Evolutionary conservation across 805 yeast species (phyloP).

Genomic region (Wickerhamomyces sydowiorum): DNA sequence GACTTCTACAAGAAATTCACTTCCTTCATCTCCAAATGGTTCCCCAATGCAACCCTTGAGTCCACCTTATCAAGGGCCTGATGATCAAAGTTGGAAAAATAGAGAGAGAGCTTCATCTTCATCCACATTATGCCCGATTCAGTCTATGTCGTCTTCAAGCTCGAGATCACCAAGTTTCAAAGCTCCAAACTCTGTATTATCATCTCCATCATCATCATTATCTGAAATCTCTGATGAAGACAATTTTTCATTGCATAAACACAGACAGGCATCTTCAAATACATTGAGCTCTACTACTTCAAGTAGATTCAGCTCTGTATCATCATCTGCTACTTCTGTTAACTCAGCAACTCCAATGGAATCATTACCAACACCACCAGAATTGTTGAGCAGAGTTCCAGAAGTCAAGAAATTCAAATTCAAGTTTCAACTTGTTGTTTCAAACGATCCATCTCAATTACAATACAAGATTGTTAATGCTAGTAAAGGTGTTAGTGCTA

Average conservation of each 20-base stretch:
- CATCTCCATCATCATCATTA: slow-evolving; percentile 15
- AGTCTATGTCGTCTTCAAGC: slow-evolving; percentile 7
- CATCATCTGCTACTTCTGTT: neutral
- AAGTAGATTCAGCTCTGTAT: neutral
- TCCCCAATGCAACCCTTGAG: slow-evolving; percentile 4
- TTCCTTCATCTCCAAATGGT: slow-evolving; percentile 1
- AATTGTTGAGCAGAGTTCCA: slow-evolving; percentile 37
- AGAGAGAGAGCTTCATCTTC: neutral
- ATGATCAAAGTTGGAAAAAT: neutral
- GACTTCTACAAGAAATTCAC: neutral
- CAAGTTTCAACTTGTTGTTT: slow-evolving; percentile 40
- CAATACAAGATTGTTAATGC: slow-evolving; percentile 21
- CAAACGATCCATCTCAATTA: slow-evolving; percentile 34
- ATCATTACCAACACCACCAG: slow-evolving; percentile 35
- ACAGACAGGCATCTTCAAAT: neutral
- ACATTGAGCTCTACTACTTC: slow-evolving; percentile 1
- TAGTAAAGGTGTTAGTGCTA: neutral
- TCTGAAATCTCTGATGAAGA: slow-evolving; percentile 20
- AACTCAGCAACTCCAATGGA: slow-evolving; percentile 13
- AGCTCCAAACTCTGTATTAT: slow-evolving; percentile 4
- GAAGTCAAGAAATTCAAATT: slow-evolving; percentile 39
- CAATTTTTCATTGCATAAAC: neutral
- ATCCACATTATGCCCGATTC: neutral
- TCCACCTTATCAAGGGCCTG: slow-evolving; percentile 5
- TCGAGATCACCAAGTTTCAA: slow-evolving; percentile 5